These are phyloP conservation scores for Oryza glaberrima DNA, from an alignment of 176 grass and related monocot genomes.

Conservation along the genomic window DNA sequence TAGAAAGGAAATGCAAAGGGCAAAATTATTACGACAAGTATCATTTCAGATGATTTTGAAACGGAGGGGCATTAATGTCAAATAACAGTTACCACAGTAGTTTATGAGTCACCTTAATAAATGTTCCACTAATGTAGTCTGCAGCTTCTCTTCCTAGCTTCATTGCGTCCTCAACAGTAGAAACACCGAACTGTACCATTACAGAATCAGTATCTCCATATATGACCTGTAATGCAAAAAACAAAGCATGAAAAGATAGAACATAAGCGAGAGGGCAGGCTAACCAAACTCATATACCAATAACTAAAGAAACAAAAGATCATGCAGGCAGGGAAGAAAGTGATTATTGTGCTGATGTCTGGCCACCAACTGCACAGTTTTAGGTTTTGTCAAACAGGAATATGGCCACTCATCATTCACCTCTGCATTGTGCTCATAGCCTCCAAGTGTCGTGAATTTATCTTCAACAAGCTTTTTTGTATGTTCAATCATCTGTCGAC, in stretches of 20 bases:
- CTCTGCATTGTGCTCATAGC: slow-evolving; percentile 97
- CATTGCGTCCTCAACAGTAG: slow-evolving; percentile 83
- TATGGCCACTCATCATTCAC: slow-evolving; percentile 36
- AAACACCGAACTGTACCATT: slow-evolving; percentile 97
- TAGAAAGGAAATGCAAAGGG: slow-evolving; percentile 6
- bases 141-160: slow-evolving; percentile 98
- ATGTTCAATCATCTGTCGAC: slow-evolving; percentile 99
- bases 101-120: slow-evolving; percentile 73
- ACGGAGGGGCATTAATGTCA: not conserved
- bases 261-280: not conserved
- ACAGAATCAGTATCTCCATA: slow-evolving; percentile 99
- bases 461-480: slow-evolving; percentile 99
- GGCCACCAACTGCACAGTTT: slow-evolving; percentile 4
- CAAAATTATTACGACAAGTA: not conserved
- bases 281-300: slow-evolving; percentile 17
- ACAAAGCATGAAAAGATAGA: not conserved
- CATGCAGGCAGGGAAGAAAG: not conserved
- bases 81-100: not conserved
- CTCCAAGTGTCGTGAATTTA: slow-evolving; percentile 80
- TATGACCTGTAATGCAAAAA: slow-evolving; percentile 67
- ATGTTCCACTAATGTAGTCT: slow-evolving; percentile 87
- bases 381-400: slow-evolving; percentile 18
- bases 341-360: not conserved
- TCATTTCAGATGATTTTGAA: not conserved
- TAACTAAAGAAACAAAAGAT: not conserved